Evolutionary conservation across 2,329 filamentous ascomycete genomes (phyloP), one percentile per base, ranked within the genome.

Genomic region (Ceratocystis alfenasii): DNA sequence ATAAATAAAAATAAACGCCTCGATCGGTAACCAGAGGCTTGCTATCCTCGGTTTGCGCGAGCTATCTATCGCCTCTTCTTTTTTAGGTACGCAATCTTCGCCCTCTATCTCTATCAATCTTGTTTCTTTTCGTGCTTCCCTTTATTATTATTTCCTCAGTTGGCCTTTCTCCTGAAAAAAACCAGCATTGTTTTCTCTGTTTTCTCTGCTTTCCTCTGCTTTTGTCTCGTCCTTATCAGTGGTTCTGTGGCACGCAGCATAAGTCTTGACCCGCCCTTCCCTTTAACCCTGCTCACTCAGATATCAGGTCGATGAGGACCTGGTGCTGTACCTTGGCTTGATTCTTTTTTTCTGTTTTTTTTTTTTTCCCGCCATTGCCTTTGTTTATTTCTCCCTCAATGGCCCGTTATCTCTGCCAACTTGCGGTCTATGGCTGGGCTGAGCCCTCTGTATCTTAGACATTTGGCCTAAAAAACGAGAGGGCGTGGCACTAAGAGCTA

Each of bases 191-290:
- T 50, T 50, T 50, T 28, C 62, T 44, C 28, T 57, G 30, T 64
- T 64, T 53, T 46, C 62, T 50, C 62, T 30, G 28, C 28, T 64
- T 55, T 17, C 12, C 62, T 53, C 62, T 57, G 25, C 12, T 15
- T 41, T 33, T 55, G 62, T 64, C 46, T 64, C n/a, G 46, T 64
- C 30, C 62, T 64, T 64, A 64, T 64, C 62, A 64, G 48, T 64
- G 53, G 28, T 28, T 53, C 48, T 53, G 28, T 30, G 53, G 53
- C 53, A 33, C 28, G 53, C 53, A 33, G 53, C 53, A 36, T 59
- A 30, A 7, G 53, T 59, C 53, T 59, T 59, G 25, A 17, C 53
- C 28, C 53, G 28, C 53, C 25, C 53, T 59, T 59, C 53, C 28
- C n/a, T 59, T 59, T 59, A 33, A 30, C 53, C 53, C 28, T 33